phyloP scores from a whole-genome alignment of 2,329 filamentous ascomycete species.

The Arthrobotrys pseudoclavata region DNA sequence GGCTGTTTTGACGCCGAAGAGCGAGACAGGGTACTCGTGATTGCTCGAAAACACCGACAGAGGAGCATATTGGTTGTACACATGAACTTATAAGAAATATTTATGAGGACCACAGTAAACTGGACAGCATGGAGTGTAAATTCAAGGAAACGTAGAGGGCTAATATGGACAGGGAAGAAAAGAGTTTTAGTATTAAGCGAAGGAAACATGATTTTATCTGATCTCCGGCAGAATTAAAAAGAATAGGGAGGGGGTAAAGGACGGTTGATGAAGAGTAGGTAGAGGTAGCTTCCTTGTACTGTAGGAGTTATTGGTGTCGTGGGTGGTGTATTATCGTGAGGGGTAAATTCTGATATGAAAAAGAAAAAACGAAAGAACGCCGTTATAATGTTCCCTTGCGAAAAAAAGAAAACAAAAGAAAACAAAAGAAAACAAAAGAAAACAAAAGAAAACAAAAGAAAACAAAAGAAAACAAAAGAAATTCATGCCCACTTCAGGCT shows the following conservation, averaged over 20 bases:
- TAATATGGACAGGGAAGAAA: slow-evolving; percentile 56
- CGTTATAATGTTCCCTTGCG: slow-evolving; percentile 41
- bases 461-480: slow-evolving; percentile 21
- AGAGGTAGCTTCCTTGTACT: neutral
- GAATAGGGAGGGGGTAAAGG: slow-evolving; percentile 3
- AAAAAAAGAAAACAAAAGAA: slow-evolving; percentile 5
- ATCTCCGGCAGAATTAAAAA: slow-evolving; percentile 49
- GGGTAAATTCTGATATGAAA: slow-evolving; percentile 37
- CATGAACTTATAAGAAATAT: slow-evolving; percentile 16
- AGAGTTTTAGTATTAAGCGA: slow-evolving; percentile 40
- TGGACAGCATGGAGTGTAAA: slow-evolving; percentile 5
- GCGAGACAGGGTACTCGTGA: slow-evolving; percentile 8
- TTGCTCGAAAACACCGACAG: slow-evolving; percentile 20
- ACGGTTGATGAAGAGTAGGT: neutral
- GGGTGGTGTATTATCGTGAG: slow-evolving; percentile 43
- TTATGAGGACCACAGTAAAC: slow-evolving; percentile 20
- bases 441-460: slow-evolving; percentile 29
- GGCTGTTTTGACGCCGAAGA: slow-evolving; percentile 9
- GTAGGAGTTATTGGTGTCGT: neutral
- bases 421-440: slow-evolving; percentile 19
- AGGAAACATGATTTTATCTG: slow-evolving; percentile 31
- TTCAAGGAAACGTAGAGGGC: slow-evolving; percentile 8
- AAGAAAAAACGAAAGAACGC: slow-evolving; percentile 40
- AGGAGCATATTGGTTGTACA: slow-evolving; percentile 27
- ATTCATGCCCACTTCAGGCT: slow-evolving; percentile 16